Base-by-base conservation (phyloP, 2,329 filamentous ascomycete genomes). In the Torrubiellomyces zombiae region DNA sequence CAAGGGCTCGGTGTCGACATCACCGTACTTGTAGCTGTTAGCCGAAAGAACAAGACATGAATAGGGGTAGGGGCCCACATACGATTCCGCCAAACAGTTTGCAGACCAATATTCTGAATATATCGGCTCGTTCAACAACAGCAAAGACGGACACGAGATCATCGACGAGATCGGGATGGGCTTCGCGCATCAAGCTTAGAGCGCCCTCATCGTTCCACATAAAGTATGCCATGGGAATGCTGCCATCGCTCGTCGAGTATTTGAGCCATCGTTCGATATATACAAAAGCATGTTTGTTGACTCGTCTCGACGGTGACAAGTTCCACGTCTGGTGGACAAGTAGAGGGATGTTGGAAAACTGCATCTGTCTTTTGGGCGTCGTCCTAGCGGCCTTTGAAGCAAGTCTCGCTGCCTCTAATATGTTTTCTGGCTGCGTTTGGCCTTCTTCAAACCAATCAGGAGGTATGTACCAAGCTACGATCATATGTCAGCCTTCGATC, bases 401-500 rank as follows among this genome's bases (percentile, higher is more conserved):
- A 5, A 39, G 24, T 4, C 23, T 22, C 5, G 29, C 38, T 4
- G 37, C 38, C 16, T 40, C 35, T 14, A 39, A 12, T 13, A 40
- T 40, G 16, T 28, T 32, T 20, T 26, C 17, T 4, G 37, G 37
- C 13, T 29, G 27, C 9, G 29, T 18, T 18, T 29, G 20, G 12
- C 14, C 21, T 7, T 29, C 16, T 16, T 23, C 27, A 9, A 34
- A 18, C 38, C 38, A 40, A 14, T 28, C 28, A 0, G 35, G 30
- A 3, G 38, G 37, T 12, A 40, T 32, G 20, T 32, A 37, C 38
- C 38, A 40, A 5, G 38, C 38, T 40, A 16, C n/a, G 15, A 36
- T 40, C 7, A 8, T n/a, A 19, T n/a, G n/a, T 19, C n/a, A 19
- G 18, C 18, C 8, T 19, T n/a, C 7, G 14, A 9, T 21, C 17